phyloP scores from a whole-genome alignment of 1,139 yeast species.

The Pichia sorboxylosa region DNA sequence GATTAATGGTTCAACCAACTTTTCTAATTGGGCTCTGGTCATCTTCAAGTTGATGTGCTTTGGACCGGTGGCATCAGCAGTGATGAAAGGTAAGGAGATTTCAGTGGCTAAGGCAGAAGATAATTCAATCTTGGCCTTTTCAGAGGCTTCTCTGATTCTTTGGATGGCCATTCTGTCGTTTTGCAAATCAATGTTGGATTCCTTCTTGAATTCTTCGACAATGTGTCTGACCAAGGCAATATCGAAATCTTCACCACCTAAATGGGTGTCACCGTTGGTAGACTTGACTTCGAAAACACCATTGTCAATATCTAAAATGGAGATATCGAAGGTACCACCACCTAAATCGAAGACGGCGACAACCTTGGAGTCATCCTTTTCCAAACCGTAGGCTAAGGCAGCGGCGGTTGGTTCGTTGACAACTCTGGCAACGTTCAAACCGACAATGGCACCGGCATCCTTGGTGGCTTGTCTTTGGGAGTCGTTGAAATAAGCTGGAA shows the following conservation, averaged over 20 bases:
- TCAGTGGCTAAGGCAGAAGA: constrained; percentile 91
- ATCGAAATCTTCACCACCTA: constrained; percentile 87
- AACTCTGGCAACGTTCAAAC: constrained; percentile 90
- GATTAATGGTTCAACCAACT: constrained; percentile 80
- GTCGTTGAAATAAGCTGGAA: constrained; percentile 96
- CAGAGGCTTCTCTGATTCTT: constrained; percentile 99
- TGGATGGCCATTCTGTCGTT: constrained; percentile 98
- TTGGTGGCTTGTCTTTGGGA: constrained; percentile 98
- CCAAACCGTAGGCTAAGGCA: constrained; percentile 94
- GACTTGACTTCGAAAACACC: constrained; percentile 85
- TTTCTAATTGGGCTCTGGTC: constrained; percentile 88
- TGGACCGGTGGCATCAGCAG: constrained; percentile 94
- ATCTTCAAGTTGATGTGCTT: constrained; percentile 93
- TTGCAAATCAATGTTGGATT: constrained; percentile 76
- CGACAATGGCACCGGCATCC: constrained; percentile 97
- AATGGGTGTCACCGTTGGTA: constrained; percentile 82
- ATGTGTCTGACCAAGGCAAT: constrained; percentile 79
- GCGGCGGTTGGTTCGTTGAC: constrained; percentile 99
- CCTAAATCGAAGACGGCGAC: constrained; percentile 83
- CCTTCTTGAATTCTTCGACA: constrained; percentile 87
- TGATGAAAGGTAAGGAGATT: constrained; percentile 93
- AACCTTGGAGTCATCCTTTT: constrained; percentile 63
- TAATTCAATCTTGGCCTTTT: constrained; percentile 97
- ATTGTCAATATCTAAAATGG: constrained; percentile 74
- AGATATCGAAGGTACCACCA: constrained; percentile 85